phyloP scores from a whole-genome alignment of 257 asterid species.

The Solanum lignicaule region DNA sequence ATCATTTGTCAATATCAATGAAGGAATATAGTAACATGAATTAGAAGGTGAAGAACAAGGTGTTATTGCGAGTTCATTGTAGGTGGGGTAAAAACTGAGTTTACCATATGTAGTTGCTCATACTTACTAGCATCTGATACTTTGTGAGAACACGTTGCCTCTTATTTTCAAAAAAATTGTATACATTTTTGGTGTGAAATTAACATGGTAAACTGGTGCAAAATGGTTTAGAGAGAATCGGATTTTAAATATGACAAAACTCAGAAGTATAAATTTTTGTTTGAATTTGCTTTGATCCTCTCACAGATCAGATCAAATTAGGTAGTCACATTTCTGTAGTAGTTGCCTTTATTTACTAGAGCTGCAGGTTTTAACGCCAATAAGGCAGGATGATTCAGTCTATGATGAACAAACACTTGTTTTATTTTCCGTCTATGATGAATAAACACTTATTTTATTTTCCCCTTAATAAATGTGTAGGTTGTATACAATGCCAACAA shows the following conservation, averaged over 20 bases:
- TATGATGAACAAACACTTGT: background rate
- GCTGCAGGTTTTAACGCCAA: background rate
- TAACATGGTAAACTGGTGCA: background rate
- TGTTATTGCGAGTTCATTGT: background rate
- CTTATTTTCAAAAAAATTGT: too few relatives aligned
- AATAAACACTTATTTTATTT: background rate
- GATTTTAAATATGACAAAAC: background rate
- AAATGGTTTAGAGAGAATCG: background rate
- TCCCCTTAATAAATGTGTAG: slow-evolving; percentile 24
- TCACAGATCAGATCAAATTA: background rate
- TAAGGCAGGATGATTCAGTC: background rate
- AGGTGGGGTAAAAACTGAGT: background rate
- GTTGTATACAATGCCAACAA: slow-evolving; percentile 81
- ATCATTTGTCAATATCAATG: background rate
- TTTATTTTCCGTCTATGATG: background rate
- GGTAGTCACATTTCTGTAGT: background rate
- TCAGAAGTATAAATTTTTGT: background rate
- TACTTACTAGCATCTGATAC: background rate
- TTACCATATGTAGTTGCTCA: background rate
- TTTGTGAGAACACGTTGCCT: background rate
- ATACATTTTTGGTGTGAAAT: background rate
- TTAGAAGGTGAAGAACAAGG: background rate
- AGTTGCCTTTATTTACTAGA: background rate
- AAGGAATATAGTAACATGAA: background rate
- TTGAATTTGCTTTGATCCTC: background rate